These are phyloP conservation scores for Amaranthus palmeri DNA, from an alignment of 148 eudicot species.

Conservation along the genomic window DNA sequence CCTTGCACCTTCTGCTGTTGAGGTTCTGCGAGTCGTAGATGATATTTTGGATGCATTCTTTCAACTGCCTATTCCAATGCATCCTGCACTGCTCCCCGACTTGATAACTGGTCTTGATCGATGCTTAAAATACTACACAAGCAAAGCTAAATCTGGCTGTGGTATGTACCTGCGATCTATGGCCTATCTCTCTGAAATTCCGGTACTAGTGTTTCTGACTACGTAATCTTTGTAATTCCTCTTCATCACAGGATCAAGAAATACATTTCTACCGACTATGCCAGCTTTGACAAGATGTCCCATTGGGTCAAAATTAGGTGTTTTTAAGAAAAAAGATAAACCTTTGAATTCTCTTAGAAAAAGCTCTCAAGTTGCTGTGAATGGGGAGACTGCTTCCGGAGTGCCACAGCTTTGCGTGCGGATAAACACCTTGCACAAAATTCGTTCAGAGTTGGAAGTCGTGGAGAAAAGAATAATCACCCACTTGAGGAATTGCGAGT, in stretches of 20 bases:
- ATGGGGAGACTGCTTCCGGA: constrained; percentile 49
- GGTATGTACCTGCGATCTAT: constrained; percentile 42
- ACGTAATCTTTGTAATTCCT: constrained; percentile 17
- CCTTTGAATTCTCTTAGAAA: constrained; percentile 47
- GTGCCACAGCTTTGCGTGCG: constrained; percentile 69
- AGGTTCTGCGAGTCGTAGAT: constrained; percentile 59
- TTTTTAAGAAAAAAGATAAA: constrained; percentile 86
- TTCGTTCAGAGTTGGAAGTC: constrained; percentile 56
- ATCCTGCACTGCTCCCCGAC: constrained; percentile 87
- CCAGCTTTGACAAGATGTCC: constrained; percentile 93
- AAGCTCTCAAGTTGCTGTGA: constrained; percentile 70
- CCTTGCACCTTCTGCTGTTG: constrained; percentile 84
- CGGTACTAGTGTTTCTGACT: neutral
- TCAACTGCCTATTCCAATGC: constrained; percentile 90
- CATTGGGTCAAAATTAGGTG: constrained; percentile 58
- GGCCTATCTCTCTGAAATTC: constrained; percentile 1
- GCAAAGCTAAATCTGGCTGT: constrained; percentile 85
- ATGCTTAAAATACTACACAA: constrained; percentile 72
- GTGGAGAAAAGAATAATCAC: constrained; percentile 80
- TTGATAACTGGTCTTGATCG: constrained; percentile 80
- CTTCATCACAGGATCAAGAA: constrained; percentile 63
- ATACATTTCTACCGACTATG: constrained; percentile 72
- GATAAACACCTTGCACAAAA: constrained; percentile 62
- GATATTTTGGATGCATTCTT: constrained; percentile 88
- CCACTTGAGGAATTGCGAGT: constrained; percentile 81